Evolutionary conservation across 2,329 filamentous ascomycete genomes (phyloP).

Genomic region (Aspergillus sp.): DNA sequence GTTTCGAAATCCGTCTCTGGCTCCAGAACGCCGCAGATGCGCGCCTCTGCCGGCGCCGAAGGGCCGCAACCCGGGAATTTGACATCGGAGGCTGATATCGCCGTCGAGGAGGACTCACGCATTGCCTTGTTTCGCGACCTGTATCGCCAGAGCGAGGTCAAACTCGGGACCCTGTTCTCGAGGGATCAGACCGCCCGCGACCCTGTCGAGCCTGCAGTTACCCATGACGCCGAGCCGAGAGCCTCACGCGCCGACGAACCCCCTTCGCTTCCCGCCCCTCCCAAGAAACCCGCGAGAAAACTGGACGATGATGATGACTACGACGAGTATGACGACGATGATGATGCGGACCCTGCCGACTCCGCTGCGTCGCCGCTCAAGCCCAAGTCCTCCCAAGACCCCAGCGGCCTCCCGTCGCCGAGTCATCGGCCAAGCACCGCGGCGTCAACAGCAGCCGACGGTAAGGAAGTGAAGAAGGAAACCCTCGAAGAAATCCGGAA

Average conservation of each 20-base stretch:
- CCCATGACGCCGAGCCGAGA: slow-evolving; percentile 23
- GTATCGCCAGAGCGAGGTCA: slow-evolving; percentile 67
- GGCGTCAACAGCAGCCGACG: slow-evolving; percentile 53
- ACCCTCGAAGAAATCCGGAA: slow-evolving; percentile 82
- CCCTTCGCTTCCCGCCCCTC: slow-evolving; percentile 33
- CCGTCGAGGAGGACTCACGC: slow-evolving; percentile 60
- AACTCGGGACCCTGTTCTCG: slow-evolving; percentile 66
- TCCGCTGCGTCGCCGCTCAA: slow-evolving; percentile 40
- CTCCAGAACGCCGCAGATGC: slow-evolving; percentile 36
- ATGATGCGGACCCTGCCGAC: slow-evolving; percentile 35
- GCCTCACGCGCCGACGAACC: slow-evolving; percentile 42
- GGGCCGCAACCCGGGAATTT: slow-evolving; percentile 39
- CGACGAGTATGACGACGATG: slow-evolving; percentile 58
- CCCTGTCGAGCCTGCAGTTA: slow-evolving; percentile 34
- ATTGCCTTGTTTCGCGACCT: slow-evolving; percentile 65
- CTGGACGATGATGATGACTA: slow-evolving; percentile 73
- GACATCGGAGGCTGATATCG: slow-evolving; percentile 45
- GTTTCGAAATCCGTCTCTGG: slow-evolving; percentile 34
- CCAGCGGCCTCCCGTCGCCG: slow-evolving; percentile 56
- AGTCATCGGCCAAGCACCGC: slow-evolving; percentile 59
- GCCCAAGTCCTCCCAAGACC: slow-evolving; percentile 45
- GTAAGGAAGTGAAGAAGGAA: slow-evolving; percentile 50
- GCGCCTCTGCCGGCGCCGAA: slow-evolving; percentile 36
- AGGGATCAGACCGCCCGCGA: slow-evolving; percentile 27
- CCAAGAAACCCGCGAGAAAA: slow-evolving; percentile 57